phyloP scores from a whole-genome alignment of 2,329 filamentous ascomycete genomes.

The Hypoxylon sp. region DNA sequence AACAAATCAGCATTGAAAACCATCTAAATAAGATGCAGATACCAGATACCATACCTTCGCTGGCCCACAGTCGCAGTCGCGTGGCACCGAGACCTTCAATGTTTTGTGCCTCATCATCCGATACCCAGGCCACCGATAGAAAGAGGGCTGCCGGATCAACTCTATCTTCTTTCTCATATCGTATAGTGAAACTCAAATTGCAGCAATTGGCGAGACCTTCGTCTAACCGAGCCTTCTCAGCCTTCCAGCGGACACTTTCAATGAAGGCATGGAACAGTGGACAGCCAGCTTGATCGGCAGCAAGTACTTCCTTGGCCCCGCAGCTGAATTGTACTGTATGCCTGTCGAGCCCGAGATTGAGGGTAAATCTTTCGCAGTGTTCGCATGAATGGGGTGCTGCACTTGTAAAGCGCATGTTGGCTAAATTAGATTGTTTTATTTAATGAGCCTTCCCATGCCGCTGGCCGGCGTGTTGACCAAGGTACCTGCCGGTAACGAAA shows the following conservation, averaged over 20 bases:
- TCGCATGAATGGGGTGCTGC: slow-evolving; percentile 25
- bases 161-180: slow-evolving; percentile 21
- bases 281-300: slow-evolving; percentile 27
- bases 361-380: slow-evolving; percentile 19
- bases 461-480: background rate
- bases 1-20: background rate
- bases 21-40: background rate
- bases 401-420: slow-evolving; percentile 20
- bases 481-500: background rate
- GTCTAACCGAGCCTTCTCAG: background rate
- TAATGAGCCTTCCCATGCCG: background rate
- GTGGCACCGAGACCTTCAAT: background rate
- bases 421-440: background rate
- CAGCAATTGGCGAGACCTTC: background rate
- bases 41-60: slow-evolving; percentile 11
- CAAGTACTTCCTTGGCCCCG: slow-evolving; percentile 14
- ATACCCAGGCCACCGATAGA: slow-evolving; percentile 1
- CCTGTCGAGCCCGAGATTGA: slow-evolving; percentile 9
- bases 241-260: background rate
- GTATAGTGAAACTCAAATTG: slow-evolving; percentile 6
- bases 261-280: slow-evolving; percentile 26
- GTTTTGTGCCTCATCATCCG: slow-evolving; percentile 1
- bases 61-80: slow-evolving; percentile 21
- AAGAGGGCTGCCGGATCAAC: slow-evolving; percentile 5
- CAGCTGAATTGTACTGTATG: slow-evolving; percentile 10